Evolutionary conservation across 148 eudicot genomes (phyloP).

Genomic region (Drosera capensis): DNA sequence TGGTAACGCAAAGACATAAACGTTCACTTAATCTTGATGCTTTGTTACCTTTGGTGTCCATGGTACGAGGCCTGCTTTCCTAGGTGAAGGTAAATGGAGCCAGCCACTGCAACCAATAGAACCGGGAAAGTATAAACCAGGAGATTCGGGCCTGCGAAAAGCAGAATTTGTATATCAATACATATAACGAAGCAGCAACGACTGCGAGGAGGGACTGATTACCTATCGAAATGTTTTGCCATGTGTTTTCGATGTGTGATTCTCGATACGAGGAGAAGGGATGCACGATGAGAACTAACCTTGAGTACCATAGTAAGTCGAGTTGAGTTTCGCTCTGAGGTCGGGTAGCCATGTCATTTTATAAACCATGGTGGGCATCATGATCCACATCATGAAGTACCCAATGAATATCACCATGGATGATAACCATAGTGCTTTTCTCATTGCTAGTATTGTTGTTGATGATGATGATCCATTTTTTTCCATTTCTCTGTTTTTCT

Average conservation of each 20-base stretch:
- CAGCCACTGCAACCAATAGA: slow-evolving; percentile 46
- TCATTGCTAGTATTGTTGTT: too few relatives aligned
- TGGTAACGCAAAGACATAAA: background rate
- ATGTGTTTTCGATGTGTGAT: background rate
- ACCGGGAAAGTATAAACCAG: slow-evolving; percentile 61
- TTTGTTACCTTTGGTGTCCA: slow-evolving; percentile 16
- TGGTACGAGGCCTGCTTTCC: slow-evolving; percentile 15
- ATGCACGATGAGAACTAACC: slow-evolving; percentile 19
- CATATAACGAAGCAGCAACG: background rate
- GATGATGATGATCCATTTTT: too few relatives aligned
- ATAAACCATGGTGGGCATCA: slow-evolving; percentile 34
- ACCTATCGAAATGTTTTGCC: background rate
- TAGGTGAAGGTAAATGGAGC: slow-evolving; percentile 42
- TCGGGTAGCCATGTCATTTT: slow-evolving; percentile 23
- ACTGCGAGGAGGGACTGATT: too few relatives aligned
- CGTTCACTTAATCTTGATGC: background rate
- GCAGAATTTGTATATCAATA: too few relatives aligned
- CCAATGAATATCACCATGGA: too few relatives aligned
- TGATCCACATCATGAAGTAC: slow-evolving; percentile 32
- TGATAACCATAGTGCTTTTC: too few relatives aligned
- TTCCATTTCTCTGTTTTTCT: too few relatives aligned
- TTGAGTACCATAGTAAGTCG: slow-evolving; percentile 50
- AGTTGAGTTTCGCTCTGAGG: slow-evolving; percentile 12
- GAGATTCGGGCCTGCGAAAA: slow-evolving; percentile 30
- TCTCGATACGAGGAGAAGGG: background rate